These are phyloP conservation scores for Sphagnum tenellum DNA, from an alignment of 225 moss, liverwort and hornwort genomes.

Conservation along the genomic window DNA sequence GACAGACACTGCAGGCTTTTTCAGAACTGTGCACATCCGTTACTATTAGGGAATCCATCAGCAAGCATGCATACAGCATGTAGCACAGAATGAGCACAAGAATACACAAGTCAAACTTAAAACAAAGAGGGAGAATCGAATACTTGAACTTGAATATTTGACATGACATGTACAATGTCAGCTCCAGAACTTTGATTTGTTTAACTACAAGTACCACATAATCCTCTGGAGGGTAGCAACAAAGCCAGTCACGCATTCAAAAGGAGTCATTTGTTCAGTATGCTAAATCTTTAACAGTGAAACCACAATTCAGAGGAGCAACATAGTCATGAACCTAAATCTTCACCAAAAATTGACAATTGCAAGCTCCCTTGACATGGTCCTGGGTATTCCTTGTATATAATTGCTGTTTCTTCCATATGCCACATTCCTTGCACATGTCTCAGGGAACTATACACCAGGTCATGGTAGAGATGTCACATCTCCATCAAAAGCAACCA, in stretches of 20 bases:
- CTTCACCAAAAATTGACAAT: constrained; percentile 6
- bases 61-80: too few species aligned
- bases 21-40: too few species aligned
- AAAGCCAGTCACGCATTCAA: not conserved
- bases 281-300: not conserved
- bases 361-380: not conserved
- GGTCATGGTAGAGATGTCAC: not conserved
- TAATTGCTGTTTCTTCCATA: constrained; percentile 3
- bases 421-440: constrained; percentile 10
- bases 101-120: too few species aligned
- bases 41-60: too few species aligned
- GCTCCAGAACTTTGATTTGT: too few species aligned
- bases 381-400: constrained; percentile 3
- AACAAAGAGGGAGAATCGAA: too few species aligned
- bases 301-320: constrained; percentile 1
- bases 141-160: too few species aligned
- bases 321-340: constrained; percentile 1
- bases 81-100: too few species aligned
- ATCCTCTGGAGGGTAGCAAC: not conserved
- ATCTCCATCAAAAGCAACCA: not conserved
- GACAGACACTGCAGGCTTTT: too few species aligned
- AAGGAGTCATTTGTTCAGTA: not conserved
- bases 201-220: too few species aligned
- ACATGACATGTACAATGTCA: too few species aligned
- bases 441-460: constrained; percentile 5